These are phyloP conservation scores for Diplotaxis tenuifolia DNA, from an alignment of 345 rosid genomes.

Conservation along the genomic window DNA sequence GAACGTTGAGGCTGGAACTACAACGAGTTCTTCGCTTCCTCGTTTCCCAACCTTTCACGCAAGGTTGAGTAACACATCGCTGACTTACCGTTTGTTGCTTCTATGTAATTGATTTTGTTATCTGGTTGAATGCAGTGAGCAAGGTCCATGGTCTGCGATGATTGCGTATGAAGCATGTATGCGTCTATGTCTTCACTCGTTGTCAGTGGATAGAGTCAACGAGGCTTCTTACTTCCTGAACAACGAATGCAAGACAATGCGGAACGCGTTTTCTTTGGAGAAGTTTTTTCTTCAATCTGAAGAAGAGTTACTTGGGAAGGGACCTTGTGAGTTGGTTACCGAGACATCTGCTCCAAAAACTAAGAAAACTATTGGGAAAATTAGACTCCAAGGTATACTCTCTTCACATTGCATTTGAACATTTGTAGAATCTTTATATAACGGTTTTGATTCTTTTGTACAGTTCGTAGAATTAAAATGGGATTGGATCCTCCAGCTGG, in stretches of 20 bases:
- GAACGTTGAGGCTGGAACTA: constrained; percentile 32
- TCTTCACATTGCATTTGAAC: constrained; percentile 14
- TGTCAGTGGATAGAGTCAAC: constrained; percentile 62
- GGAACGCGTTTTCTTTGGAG: constrained; percentile 77
- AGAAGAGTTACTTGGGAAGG: constrained; percentile 75
- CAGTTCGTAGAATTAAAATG: constrained; percentile 86
- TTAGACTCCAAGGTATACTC: constrained; percentile 79
- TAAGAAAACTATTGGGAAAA: constrained; percentile 74
- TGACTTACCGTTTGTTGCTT: background rate
- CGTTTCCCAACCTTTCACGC: constrained; percentile 89
- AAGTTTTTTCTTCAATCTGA: constrained; percentile 75
- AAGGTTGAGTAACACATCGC: constrained; percentile 48
- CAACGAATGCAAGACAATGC: constrained; percentile 70
- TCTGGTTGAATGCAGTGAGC: constrained; percentile 53
- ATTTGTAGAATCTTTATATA: background rate
- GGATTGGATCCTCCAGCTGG: constrained; percentile 70
- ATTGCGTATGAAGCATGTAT: constrained; percentile 89
- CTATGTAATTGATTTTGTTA: background rate
- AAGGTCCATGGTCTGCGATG: constrained; percentile 94
- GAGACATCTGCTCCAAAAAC: constrained; percentile 66
- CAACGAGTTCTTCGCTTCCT: constrained; percentile 44
- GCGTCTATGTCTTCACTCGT: constrained; percentile 84
- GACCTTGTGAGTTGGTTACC: constrained; percentile 55
- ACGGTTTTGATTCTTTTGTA: constrained; percentile 27
- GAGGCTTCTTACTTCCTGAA: constrained; percentile 79